Base-by-base conservation (phyloP, 108 stramenopile genomes). In the Cyclostephanos invisitatus region DNA sequence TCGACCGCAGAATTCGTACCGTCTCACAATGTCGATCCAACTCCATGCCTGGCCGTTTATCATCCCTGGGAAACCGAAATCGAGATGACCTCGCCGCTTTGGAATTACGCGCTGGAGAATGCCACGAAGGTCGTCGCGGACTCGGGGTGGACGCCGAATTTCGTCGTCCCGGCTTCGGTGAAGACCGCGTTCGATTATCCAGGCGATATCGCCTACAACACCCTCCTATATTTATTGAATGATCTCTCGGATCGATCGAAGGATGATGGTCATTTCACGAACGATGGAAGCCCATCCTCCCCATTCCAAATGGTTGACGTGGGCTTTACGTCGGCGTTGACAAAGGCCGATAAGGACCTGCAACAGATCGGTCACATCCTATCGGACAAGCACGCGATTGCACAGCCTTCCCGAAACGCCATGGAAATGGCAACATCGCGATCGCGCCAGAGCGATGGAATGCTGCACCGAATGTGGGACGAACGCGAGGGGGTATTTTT, bases 61-160 rank as follows among this genome's bases (percentile, higher is more conserved):
- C 86, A 87, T 64, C 86, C 86, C 2, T 79, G 84, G 86, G 86
- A 87, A 66, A 81, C 81, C 4, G 74, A 78, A 49, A 59, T 78
- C 47, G 82, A 69, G 27, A 67, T 53, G 74, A 69, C 20, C 15
- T 81, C 80, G 17, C 60, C 70, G 22, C 28, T 84, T 17, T 84
- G 79, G 83, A 46, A 56, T 11, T 42, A 18, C 29, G 70, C 83
- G 1, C 15, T 86, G 61, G 53, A 62, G 27, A 67, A 66, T 51
- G 59, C 81, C 11, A 70, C 69, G 36, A 49, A 71, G 40, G 36
- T 46, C n/a, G 63, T 82, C 5, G 46, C 37, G 17, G 35, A 47
- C 20, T 37, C 55, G 11, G 40, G 51, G 25, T 86, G 80, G 80
- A 65, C 18, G 17, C 61, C 73, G 2, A n/a, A n/a, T 5, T 74